Base-by-base conservation (phyloP, 805 yeast genomes). In the Starmerella lactis-condensi region DNA sequence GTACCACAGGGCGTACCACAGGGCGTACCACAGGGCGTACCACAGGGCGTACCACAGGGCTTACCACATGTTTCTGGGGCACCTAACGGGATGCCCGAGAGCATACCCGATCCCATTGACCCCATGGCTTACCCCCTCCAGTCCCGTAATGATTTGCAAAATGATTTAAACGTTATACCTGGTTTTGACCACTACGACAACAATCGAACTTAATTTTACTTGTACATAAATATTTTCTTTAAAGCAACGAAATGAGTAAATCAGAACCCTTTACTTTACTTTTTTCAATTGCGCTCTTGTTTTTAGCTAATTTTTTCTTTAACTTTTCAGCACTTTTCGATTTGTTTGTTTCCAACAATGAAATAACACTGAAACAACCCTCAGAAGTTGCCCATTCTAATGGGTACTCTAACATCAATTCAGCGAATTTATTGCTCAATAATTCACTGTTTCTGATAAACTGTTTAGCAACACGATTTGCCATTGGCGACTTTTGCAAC, bases 311-410 rank as follows among this genome's bases (percentile, higher is more conserved):
- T 18, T 60, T 64, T 47, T 69, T 64, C 35, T 59, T 46, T 41
- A 76, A 69, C 19, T 54, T 50, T 36, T 64, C 57, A 3, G 16
- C 29, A n/a, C 28, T 26, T 7, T 25, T 22, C 11, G 27, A 10
- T 4, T 17, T 31, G 45, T 75, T 60, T 18, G 65, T 64, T 55
- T 85, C 95, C 43, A 62, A 65, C n/a, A 81, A 55, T 1, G 93
- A 69, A 30, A 79, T 83, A 32, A 83, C 60, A 12, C 79, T 77
- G 49, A 85, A 85, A 12, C 92, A 69, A 24, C 89, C 78, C 26
- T 63, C 63, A 26, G 68, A 65, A 24, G 64, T 67, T 27, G 75
- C 65, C 95, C 95, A 85, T 35, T 57, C 60, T 22, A 55, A 56
- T 22, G 78, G 54, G 32, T 66, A 62, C 20, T 60, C 62, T 38